Base-by-base conservation (phyloP, 2,329 filamentous ascomycete genomes). In the Tolypocladium tropicale region DNA sequence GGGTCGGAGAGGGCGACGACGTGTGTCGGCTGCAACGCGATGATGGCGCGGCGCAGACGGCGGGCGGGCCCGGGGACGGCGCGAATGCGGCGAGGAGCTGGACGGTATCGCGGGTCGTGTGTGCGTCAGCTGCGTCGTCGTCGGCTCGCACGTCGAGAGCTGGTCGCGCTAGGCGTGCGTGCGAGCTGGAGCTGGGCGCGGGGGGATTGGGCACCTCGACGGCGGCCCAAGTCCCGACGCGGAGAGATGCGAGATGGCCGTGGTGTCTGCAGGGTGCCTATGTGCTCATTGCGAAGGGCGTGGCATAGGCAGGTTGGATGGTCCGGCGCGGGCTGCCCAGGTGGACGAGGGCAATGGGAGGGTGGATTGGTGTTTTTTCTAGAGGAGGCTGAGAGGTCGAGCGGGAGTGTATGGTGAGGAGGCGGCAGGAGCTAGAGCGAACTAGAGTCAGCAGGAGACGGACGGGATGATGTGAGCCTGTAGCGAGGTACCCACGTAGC, bases 131-230 rank as follows among this genome's bases (percentile, higher is more conserved):
- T 52, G 33, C 46, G 25, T 50, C 18, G 28, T 33, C 46, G 28
- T 14, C 34, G 18, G 49, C 30, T 52, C 23, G 51, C 21, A 36
- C 12, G 21, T 25, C 30, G n/a, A n/a, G 32, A 41, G 23, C 39
- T 50, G 30, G 53, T 55, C 53, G 53, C 53, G 43, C 50, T 37
- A 36, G 9, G 34, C 37, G 48, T 52, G 55, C 36, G 30, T 46
- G 18, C 46, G 43, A 43, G 9, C 50, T 34, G 55, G 55, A 48
- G 48, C 33, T 30, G 23, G 52, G 53, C 43, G 55, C 55, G 37
- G 55, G 55, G 41, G 55, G 58, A 60, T 61, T 60, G 59, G 58
- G 59, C 61, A 61, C 59, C 57, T 59, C 36, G 55, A 57, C 60
- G 60, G 58, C 58, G 57, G 59, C 60, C 61, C 58, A 60, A 60